Conservation (phyloP, 2,329 filamentous ascomycete species). For the Dryadomyces quercus-mongolicae region DNA sequence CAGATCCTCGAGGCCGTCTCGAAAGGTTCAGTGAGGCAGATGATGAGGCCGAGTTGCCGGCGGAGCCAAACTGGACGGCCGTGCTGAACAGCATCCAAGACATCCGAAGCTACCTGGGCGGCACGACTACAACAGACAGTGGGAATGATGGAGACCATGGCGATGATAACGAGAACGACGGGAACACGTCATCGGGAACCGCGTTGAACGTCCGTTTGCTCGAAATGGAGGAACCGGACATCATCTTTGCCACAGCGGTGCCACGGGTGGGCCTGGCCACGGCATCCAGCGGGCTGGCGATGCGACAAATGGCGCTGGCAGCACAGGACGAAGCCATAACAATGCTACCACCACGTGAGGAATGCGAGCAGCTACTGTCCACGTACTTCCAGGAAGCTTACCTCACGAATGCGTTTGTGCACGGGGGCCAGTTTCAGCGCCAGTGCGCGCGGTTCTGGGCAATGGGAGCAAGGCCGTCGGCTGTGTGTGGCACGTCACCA, state of each 20-base stretch:
- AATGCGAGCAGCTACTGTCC: conserved; percentile 23
- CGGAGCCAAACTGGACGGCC: conserved; percentile 27
- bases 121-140: conserved; percentile 1
- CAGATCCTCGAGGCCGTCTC: too few species aligned
- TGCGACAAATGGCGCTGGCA: not conserved
- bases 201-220: not conserved
- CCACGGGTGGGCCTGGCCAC: not conserved
- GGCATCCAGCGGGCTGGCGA: not conserved
- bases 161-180: not conserved
- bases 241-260: conserved; percentile 19
- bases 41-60: conserved; percentile 9
- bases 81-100: conserved; percentile 29
- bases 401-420: conserved; percentile 25
- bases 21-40: not conserved
- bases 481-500: conserved; percentile 22
- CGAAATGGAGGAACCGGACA: conserved; percentile 17
- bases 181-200: not conserved
- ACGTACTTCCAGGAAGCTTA: conserved; percentile 28
- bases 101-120: conserved; percentile 24
- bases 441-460: conserved; percentile 36
- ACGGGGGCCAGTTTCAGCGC: conserved; percentile 32
- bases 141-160: not conserved
- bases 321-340: conserved; percentile 20
- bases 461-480: conserved; percentile 4
- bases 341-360: conserved; percentile 22